These are phyloP conservation scores for Sarcodon aspratus DNA, from an alignment of 768 basidiomycete genomes.

Conservation along the genomic window DNA sequence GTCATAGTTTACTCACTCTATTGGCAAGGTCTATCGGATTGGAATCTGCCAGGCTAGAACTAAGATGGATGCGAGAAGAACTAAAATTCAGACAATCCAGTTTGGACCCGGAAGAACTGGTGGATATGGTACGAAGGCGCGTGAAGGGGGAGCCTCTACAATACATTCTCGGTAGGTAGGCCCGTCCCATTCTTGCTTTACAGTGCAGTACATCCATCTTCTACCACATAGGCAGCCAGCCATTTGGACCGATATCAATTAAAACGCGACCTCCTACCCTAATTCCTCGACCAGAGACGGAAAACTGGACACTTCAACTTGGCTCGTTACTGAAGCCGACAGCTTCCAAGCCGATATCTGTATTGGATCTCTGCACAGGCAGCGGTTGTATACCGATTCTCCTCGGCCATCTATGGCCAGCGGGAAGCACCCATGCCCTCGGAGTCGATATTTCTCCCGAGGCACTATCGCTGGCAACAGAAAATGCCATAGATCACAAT, in stretches of 20 bases:
- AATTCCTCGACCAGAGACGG: slow-evolving; percentile 94
- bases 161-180: slow-evolving; percentile 70
- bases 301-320: slow-evolving; percentile 64
- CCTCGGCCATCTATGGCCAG: slow-evolving; percentile 48
- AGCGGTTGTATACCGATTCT: slow-evolving; percentile 86
- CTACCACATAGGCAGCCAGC: slow-evolving; percentile 54
- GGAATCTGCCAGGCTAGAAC: slow-evolving; percentile 26
- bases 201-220: slow-evolving; percentile 11
- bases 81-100: slow-evolving; percentile 2
- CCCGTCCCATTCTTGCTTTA: slow-evolving; percentile 1
- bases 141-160: slow-evolving; percentile 71
- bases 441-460: slow-evolving; percentile 60
- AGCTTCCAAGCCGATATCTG: slow-evolving; percentile 19
- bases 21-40: slow-evolving; percentile 24
- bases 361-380: slow-evolving; percentile 91
- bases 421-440: slow-evolving; percentile 38
- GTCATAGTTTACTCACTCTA: slow-evolving; percentile 9
- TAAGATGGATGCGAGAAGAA: slow-evolving; percentile 37
- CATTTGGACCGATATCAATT: slow-evolving; percentile 78
- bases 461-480: slow-evolving; percentile 38
- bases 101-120: slow-evolving; percentile 7
- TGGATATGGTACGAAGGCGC: slow-evolving; percentile 46
- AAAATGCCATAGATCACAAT: slow-evolving; percentile 23
- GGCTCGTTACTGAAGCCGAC: slow-evolving; percentile 31
- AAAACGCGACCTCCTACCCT: slow-evolving; percentile 68